Evolutionary conservation across 768 basidiomycete genomes (phyloP).

Genomic region (Panellus pusillus): DNA sequence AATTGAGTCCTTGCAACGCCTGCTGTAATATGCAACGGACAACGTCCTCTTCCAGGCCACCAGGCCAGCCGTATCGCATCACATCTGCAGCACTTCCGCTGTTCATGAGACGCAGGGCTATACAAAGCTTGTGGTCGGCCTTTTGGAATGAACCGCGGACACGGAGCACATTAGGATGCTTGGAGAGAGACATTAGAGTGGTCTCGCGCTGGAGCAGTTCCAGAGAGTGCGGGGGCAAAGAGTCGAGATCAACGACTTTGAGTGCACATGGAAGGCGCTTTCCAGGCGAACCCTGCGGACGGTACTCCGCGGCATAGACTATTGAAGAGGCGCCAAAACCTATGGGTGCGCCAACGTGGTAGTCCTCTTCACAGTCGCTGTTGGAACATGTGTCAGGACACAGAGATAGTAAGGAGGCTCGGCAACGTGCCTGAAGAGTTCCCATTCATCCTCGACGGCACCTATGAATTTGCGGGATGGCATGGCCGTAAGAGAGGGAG

Average conservation of each 20-base stretch:
- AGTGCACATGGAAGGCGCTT: conserved; percentile 67
- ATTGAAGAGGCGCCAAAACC: conserved; percentile 93
- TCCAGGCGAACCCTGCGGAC: conserved; percentile 28
- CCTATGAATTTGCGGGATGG: conserved; percentile 14
- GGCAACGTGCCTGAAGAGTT: conserved; percentile 64
- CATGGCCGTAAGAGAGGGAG: conserved; percentile 3
- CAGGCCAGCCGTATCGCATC: conserved; percentile 80
- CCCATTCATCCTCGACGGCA: conserved; percentile 83
- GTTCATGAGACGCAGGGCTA: conserved; percentile 88
- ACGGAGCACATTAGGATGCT: conserved; percentile 91
- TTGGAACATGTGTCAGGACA: conserved; percentile 9
- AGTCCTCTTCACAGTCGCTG: conserved; percentile 72
- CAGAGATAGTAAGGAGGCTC: neutral
- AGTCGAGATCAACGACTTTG: conserved; percentile 88
- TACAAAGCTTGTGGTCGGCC: conserved; percentile 78
- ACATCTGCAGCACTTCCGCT: conserved; percentile 85
- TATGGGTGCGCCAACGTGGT: conserved; percentile 73
- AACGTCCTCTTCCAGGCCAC: conserved; percentile 91
- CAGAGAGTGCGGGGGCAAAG: conserved; percentile 69
- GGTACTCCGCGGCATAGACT: conserved; percentile 78
- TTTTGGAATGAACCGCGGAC: conserved; percentile 85
- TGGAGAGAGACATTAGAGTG: conserved; percentile 87
- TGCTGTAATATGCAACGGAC: conserved; percentile 83
- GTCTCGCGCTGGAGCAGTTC: conserved; percentile 80
- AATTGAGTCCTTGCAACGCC: conserved; percentile 84